These are phyloP conservation scores for Leishmania tropica DNA, from an alignment of 208 protist species.

Conservation along the genomic window DNA sequence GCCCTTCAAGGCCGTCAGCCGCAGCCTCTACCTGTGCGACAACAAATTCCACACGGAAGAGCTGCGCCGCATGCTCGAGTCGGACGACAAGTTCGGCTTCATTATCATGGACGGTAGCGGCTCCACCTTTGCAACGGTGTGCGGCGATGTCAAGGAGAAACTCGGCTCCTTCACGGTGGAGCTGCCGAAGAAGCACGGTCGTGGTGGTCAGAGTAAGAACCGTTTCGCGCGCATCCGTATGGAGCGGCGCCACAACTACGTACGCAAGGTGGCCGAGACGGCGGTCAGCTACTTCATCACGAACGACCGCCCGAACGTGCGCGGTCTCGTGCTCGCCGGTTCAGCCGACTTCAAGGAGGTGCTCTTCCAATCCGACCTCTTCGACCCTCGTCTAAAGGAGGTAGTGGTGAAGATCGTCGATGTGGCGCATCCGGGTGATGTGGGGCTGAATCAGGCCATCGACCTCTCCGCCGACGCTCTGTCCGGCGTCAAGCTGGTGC, in stretches of 20 bases:
- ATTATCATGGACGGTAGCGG: slow-evolving; percentile 99
- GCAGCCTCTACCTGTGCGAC: slow-evolving; percentile 98
- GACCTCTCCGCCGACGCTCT: slow-evolving; percentile 97
- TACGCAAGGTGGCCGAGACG: slow-evolving; percentile 98
- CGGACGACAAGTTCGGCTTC: slow-evolving; percentile 99
- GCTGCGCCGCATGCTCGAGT: slow-evolving; percentile 98
- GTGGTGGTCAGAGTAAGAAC: slow-evolving; percentile 99
- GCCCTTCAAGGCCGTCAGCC: slow-evolving; percentile 99
- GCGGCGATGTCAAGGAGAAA: slow-evolving; percentile 97
- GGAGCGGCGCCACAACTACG: slow-evolving; percentile 99
- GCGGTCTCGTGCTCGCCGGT: slow-evolving; percentile 99
- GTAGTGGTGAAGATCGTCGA: slow-evolving; percentile 99
- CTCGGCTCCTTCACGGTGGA: slow-evolving; percentile 99
- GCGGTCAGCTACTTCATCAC: slow-evolving; percentile 98
- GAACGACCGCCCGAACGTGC: slow-evolving; percentile 98
- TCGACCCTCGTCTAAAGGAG: slow-evolving; percentile 97
- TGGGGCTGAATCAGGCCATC: slow-evolving; percentile 99
- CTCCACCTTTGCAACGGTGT: slow-evolving; percentile 97
- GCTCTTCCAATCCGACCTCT: slow-evolving; percentile 96
- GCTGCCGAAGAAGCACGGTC: slow-evolving; percentile 99
- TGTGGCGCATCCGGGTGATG: slow-evolving; percentile 99
- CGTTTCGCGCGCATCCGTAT: slow-evolving; percentile 99
- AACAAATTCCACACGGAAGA: slow-evolving; percentile 99
- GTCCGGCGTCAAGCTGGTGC: slow-evolving; percentile 98
- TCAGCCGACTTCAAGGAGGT: slow-evolving; percentile 99